phyloP scores from a whole-genome alignment of 75 land plant genomes.

The Larix kaempferi region DNA sequence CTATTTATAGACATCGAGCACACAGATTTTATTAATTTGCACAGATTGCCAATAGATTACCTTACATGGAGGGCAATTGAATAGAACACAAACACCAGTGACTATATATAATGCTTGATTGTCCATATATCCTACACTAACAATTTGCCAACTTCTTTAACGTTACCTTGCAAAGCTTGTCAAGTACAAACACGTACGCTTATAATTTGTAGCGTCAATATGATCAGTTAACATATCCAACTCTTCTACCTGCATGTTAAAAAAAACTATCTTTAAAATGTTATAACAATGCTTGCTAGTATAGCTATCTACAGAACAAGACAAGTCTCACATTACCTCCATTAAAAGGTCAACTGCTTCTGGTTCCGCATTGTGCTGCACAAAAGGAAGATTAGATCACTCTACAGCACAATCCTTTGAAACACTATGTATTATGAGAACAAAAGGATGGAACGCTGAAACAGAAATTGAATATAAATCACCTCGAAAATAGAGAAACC shows the following conservation, averaged over 20 bases:
- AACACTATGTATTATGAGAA: background rate
- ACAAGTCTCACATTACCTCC: slow-evolving; percentile 59
- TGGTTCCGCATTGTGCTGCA: slow-evolving; percentile 99
- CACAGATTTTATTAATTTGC: background rate
- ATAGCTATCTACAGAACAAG: background rate
- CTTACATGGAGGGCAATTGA: background rate
- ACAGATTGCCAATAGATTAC: background rate
- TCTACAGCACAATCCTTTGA: background rate
- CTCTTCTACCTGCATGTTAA: slow-evolving; percentile 72
- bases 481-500: background rate
- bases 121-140: background rate
- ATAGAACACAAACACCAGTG: background rate
- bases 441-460: background rate
- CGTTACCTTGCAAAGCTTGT: slow-evolving; percentile 82
- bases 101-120: background rate
- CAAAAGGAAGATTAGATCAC: background rate
- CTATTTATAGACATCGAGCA: background rate
- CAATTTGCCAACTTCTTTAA: background rate
- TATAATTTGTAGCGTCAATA: slow-evolving; percentile 82
- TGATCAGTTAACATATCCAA: slow-evolving; percentile 74
- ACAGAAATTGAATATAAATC: background rate
- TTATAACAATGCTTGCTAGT: slow-evolving; percentile 2
- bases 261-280: background rate
- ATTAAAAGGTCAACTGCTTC: slow-evolving; percentile 99
- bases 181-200: slow-evolving; percentile 85